Evolutionary conservation across 1,139 yeast species (phyloP).

Genomic region (Geotrichum restrictum): DNA sequence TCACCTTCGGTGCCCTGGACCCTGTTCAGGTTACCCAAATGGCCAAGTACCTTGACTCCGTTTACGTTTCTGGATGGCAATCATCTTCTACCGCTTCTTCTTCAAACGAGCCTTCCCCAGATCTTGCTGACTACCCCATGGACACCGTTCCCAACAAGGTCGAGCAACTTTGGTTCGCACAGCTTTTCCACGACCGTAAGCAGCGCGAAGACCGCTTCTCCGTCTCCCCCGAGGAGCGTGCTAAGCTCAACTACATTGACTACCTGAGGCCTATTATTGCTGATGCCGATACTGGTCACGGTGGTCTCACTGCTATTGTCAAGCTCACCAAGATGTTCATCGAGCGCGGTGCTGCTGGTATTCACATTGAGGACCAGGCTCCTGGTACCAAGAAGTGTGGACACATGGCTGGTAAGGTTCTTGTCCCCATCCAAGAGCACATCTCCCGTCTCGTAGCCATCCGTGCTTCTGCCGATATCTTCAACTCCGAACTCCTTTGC

Average conservation of each 20-base stretch:
- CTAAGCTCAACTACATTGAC: slow-evolving; percentile 58
- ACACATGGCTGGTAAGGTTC: slow-evolving; percentile 96
- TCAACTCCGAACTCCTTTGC: slow-evolving; percentile 77
- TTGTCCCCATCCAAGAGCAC: slow-evolving; percentile 96
- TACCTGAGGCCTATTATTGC: slow-evolving; percentile 93
- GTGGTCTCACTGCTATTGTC: slow-evolving; percentile 94
- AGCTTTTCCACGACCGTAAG: slow-evolving; percentile 94
- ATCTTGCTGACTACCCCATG: slow-evolving; percentile 96
- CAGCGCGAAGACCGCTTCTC: slow-evolving; percentile 81
- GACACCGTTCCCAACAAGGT: slow-evolving; percentile 99
- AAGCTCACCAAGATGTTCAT: slow-evolving; percentile 93
- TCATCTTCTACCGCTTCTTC: slow-evolving; percentile 97
- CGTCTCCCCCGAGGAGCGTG: slow-evolving; percentile 58
- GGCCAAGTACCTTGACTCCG: slow-evolving; percentile 90
- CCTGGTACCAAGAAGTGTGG: slow-evolving; percentile 99
- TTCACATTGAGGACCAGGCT: slow-evolving; percentile 97
- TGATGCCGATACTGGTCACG: slow-evolving; percentile 98
- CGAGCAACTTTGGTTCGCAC: slow-evolving; percentile 95
- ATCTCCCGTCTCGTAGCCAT: slow-evolving; percentile 89
- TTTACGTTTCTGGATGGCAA: slow-evolving; percentile 98
- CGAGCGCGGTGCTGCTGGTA: slow-evolving; percentile 98
- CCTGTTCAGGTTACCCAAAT: slow-evolving; percentile 95
- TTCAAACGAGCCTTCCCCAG: slow-evolving; percentile 96
- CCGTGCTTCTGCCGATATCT: slow-evolving; percentile 92
- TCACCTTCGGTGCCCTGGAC: slow-evolving; percentile 94